Base-by-base conservation (phyloP, 2,329 filamentous ascomycete species). In the Calonectria hawksworthii region DNA sequence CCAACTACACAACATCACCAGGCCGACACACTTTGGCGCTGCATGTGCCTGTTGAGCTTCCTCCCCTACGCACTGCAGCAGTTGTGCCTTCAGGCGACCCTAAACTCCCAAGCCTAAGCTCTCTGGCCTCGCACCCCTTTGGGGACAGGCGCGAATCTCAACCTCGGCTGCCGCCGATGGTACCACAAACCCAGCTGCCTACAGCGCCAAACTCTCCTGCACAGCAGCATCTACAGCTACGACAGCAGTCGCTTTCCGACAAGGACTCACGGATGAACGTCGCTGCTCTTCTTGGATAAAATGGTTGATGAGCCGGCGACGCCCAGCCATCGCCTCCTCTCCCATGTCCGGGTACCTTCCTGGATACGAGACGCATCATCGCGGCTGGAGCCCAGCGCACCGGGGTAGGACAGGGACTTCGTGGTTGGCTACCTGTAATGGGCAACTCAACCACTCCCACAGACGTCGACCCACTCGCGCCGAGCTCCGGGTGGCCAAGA, bases 1-100 rank as follows among this genome's bases (percentile, higher is more conserved):
- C 92, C 1, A 88, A 90, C 71, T 91, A 91, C 82, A 92, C 92
- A 5, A 89, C 89, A 36, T 93, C 92, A 14, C 91, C 92, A n/a
- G 21, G 81, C 21, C 80, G 86, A 81, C 81, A 75, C 47, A 73
- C 79, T 86, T 82, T 76, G 73, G 85, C 65, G 82, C 68, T 81
- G 85, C 70, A 83, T 85, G 80, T 84, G 14, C 85, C 86, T 1
- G 82, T 88, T 50, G 86, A 87, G 70, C 81, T 89, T n/a, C 87
- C 88, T 36, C 84, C 83, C 0, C 80, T 85, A 4, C 80, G 78
- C 52, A 64, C 23, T 18, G 50, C 61, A 18, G 50, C 64, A 21
- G 32, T 56, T 68, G 32, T 52, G n/a, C 18, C 36, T 21, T 36
- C 41, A 32, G 63, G 16, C n/a, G 77, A 80, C 16, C 72, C 77